phyloP scores from a whole-genome alignment of 1,139 yeast species.

The Nakaseomyces nivariensis region DNA sequence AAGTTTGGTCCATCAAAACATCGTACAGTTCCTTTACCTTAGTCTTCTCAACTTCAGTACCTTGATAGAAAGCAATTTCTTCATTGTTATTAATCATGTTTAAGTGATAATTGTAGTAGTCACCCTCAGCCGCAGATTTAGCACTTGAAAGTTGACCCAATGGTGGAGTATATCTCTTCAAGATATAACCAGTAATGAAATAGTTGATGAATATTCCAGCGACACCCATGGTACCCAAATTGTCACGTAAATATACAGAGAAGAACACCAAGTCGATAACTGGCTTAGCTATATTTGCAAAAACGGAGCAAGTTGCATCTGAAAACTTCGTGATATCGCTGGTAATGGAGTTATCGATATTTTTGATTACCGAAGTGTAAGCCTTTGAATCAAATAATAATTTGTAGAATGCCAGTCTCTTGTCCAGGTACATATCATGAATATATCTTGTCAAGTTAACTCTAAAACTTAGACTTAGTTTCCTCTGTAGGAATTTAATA shows the following conservation, averaged over 20 bases:
- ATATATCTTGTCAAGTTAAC: slow-evolving; percentile 76
- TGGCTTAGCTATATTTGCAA: slow-evolving; percentile 87
- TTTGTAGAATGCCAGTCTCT: slow-evolving; percentile 75
- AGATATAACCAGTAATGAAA: slow-evolving; percentile 64
- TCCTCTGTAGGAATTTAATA: slow-evolving; percentile 68
- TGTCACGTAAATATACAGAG: slow-evolving; percentile 73
- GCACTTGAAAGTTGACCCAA: slow-evolving; percentile 71
- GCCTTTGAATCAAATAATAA: slow-evolving; percentile 39
- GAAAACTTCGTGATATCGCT: slow-evolving; percentile 78
- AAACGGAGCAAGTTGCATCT: slow-evolving; percentile 72
- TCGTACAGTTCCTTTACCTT: slow-evolving; percentile 54
- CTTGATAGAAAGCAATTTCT: slow-evolving; percentile 91
- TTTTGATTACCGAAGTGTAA: slow-evolving; percentile 34
- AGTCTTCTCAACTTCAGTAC: slow-evolving; percentile 68
- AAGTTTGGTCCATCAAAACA: slow-evolving; percentile 44
- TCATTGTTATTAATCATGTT: slow-evolving; percentile 83
- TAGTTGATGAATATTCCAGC: slow-evolving; percentile 75
- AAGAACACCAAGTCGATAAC: slow-evolving; percentile 81
- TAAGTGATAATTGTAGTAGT: slow-evolving; percentile 77
- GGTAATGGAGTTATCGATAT: slow-evolving; percentile 66
- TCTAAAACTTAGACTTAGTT: slow-evolving; percentile 75
- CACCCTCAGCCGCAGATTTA: slow-evolving; percentile 77
- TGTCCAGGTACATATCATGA: slow-evolving; percentile 82
- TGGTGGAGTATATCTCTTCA: slow-evolving; percentile 70
- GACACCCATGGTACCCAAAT: slow-evolving; percentile 77